These are phyloP conservation scores for Naganishia sp. DNA, from an alignment of 1,284 basidiomycete genomes.

Conservation along the genomic window DNA sequence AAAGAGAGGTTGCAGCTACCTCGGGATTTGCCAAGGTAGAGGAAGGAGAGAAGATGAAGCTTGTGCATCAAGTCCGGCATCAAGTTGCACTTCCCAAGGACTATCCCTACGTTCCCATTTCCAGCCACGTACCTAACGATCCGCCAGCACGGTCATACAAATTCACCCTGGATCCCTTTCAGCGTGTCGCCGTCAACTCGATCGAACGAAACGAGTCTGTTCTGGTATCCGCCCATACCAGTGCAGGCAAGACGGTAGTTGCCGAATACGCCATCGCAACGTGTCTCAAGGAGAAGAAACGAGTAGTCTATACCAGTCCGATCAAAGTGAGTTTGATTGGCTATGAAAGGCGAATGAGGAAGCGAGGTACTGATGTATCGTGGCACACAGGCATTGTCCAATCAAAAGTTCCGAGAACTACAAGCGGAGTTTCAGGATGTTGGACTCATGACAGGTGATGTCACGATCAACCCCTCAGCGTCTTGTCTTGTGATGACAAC, in stretches of 20 bases:
- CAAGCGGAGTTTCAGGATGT: conserved; percentile 95
- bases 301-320: conserved; percentile 98
- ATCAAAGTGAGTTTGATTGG: conserved; percentile 77
- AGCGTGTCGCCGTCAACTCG: conserved; percentile 87
- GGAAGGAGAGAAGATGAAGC: conserved; percentile 57
- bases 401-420: conserved; percentile 99
- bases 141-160: conserved; percentile 92
- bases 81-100: conserved; percentile 86
- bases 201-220: conserved; percentile 98
- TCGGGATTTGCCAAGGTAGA: conserved; percentile 73
- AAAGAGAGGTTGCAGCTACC: conserved; percentile 80
- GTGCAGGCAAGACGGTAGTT: conserved; percentile 97
- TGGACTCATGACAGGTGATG: conserved; percentile 98
- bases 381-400: conserved; percentile 86
- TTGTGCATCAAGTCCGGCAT: conserved; percentile 53
- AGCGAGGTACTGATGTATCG: conserved; percentile 8
- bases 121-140: conserved; percentile 84
- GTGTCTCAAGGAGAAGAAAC: conserved; percentile 79
- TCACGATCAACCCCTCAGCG: conserved; percentile 97
- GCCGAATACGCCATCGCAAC: conserved; percentile 99
- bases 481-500: conserved; percentile 99
- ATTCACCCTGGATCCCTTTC: conserved; percentile 97
- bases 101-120: conserved; percentile 88
- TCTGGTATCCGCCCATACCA: conserved; percentile 97
- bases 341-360: no score